Percentiles rank a stretch among this genome's conserved stretches.
Evolutionary conservation across 352 stramenopile genomes (phyloP).

Genomic region (Globisporangium alternatum): DNA sequence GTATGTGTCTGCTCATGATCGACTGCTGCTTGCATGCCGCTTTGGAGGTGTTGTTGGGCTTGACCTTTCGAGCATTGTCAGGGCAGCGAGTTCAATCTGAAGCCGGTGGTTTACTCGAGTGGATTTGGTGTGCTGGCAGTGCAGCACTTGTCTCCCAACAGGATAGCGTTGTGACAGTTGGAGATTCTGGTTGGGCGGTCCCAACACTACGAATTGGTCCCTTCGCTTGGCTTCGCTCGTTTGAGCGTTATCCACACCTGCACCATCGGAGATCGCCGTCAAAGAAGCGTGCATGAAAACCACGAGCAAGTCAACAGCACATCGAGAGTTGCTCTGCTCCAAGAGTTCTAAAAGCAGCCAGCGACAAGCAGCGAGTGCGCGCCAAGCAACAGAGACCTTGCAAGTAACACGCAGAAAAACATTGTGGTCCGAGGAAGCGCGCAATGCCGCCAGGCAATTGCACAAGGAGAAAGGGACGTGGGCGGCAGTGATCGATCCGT

Average conservation of each 20-base stretch:
- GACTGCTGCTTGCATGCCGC: not conserved
- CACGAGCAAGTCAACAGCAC: not conserved
- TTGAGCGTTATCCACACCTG: not conserved
- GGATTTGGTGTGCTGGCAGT: not conserved
- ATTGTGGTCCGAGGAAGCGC: not conserved
- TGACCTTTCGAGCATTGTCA: too few species aligned
- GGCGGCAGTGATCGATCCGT: not conserved
- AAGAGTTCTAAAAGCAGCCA: not conserved
- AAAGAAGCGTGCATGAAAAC: not conserved
- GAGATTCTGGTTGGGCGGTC: not conserved
- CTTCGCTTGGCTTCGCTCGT: not conserved
- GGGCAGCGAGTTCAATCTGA: too few species aligned
- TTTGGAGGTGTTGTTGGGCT: not conserved
- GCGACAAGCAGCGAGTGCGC: not conserved
- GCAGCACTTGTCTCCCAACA: not conserved
- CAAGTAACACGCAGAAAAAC: not conserved
- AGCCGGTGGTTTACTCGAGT: too few species aligned
- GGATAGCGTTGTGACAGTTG: not conserved
- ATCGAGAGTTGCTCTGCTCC: not conserved
- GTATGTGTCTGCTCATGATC: not conserved
- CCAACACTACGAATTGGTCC: not conserved
- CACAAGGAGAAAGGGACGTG: not conserved
- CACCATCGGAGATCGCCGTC: not conserved
- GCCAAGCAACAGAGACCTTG: not conserved
- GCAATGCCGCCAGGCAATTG: not conserved